Evolutionary conservation across 208 protist genomes (phyloP).

Genomic region (Trypanosoma melophagium): DNA sequence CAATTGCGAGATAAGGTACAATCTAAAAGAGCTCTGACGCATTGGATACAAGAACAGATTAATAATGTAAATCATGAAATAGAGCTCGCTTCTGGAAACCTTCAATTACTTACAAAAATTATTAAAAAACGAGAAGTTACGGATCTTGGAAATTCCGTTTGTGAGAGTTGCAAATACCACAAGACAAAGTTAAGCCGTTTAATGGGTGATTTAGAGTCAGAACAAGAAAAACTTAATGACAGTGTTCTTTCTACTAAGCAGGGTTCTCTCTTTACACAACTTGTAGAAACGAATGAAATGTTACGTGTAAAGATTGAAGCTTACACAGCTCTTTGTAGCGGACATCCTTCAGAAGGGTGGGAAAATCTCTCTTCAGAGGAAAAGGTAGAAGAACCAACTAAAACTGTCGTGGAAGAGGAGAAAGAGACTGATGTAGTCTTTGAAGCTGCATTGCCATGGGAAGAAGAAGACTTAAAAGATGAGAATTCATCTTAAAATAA

Average conservation of each 20-base stretch:
- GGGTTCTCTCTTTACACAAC: constrained; percentile 27
- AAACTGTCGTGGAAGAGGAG: background rate
- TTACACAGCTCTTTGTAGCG: constrained; percentile 16
- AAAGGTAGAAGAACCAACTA: background rate
- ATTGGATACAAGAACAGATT: constrained; percentile 23
- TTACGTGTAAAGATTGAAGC: constrained; percentile 27
- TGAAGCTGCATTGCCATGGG: constrained; percentile 57
- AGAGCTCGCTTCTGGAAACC: constrained; percentile 46
- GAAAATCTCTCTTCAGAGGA: constrained; percentile 4
- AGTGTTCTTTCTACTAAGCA: constrained; percentile 37
- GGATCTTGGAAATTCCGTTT: constrained; percentile 54
- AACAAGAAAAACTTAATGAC: constrained; percentile 32
- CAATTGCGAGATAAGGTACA: constrained; percentile 31
- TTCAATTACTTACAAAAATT: constrained; percentile 57
- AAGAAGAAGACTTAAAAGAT: constrained; percentile 25
- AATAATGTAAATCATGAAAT: constrained; percentile 38
- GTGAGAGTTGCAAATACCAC: constrained; percentile 74
- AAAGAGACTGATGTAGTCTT: constrained; percentile 31
- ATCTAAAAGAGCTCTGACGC: constrained; percentile 25
- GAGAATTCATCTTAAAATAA: background rate
- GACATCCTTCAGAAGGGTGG: constrained; percentile 12
- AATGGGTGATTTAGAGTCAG: constrained; percentile 33
- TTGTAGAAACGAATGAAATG: constrained; percentile 37
- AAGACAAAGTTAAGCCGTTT: constrained; percentile 57
- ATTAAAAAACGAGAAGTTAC: constrained; percentile 44